Percentiles rank a stretch among this genome's conserved stretches.
Conservation (phyloP, 345 rosid species). For the Cardiospermum halicacabum region DNA sequence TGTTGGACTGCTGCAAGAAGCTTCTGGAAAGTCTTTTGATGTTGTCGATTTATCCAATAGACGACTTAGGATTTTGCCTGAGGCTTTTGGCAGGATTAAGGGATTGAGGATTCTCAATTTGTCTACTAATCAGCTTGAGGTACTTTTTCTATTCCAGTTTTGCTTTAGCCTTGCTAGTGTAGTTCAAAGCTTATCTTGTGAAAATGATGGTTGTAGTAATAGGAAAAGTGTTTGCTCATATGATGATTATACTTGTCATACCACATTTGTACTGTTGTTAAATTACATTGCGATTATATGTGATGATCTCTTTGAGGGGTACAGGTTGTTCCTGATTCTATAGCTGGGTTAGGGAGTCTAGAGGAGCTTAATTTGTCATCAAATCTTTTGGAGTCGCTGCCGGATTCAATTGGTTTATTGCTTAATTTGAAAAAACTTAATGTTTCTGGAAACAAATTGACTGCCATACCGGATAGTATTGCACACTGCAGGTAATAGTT, state of each 20-base stretch:
- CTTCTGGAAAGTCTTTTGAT: constrained; percentile 49
- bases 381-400: constrained; percentile 63
- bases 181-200: no score
- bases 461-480: constrained; percentile 64
- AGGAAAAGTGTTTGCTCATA: no score
- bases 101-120: constrained; percentile 62
- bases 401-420: constrained; percentile 81
- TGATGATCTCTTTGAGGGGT: constrained; percentile 15
- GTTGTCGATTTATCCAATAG: constrained; percentile 62
- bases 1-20: constrained; percentile 51
- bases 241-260: no score
- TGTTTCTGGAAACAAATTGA: constrained; percentile 73
- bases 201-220: no score
- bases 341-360: constrained; percentile 70
- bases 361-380: constrained; percentile 76
- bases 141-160: background rate
- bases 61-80: constrained; percentile 60
- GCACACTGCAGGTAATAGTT: constrained; percentile 65
- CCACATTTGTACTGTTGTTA: background rate
- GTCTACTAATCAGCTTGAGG: constrained; percentile 74
- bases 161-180: background rate
- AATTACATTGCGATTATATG: constrained; percentile 9
- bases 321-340: constrained; percentile 85
- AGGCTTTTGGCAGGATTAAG: constrained; percentile 69
- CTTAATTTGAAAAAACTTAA: constrained; percentile 59